Evolutionary conservation across 805 yeast genomes (phyloP).

Genomic region (Suhomyces kilbournensis): DNA sequence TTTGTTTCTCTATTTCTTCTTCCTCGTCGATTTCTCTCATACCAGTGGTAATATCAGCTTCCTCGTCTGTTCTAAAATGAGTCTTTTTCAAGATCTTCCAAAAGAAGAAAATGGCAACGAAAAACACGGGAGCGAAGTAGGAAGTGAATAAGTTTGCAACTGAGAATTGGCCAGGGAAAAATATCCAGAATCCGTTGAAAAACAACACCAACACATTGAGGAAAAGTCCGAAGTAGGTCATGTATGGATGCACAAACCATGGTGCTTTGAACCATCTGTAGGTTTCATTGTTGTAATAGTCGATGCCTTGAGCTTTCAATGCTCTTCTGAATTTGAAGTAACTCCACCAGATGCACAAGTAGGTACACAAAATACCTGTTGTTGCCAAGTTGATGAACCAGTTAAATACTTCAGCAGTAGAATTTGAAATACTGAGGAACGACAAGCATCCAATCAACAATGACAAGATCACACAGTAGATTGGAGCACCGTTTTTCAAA

Average conservation of each 20-base stretch:
- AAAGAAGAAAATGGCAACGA: constrained; percentile 45
- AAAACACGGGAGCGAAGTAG: constrained; percentile 42
- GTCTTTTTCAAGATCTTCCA: constrained; percentile 56
- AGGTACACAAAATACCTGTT: constrained; percentile 59
- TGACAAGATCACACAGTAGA: constrained; percentile 51
- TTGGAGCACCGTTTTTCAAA: constrained; percentile 67
- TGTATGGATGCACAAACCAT: constrained; percentile 60
- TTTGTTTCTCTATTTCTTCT: constrained; percentile 37
- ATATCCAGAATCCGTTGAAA: constrained; percentile 42
- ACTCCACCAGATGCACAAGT: constrained; percentile 57
- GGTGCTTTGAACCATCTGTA: constrained; percentile 38
- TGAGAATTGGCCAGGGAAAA: constrained; percentile 35
- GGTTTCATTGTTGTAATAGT: constrained; percentile 17
- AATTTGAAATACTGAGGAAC: constrained; percentile 43
- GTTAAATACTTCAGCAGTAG: constrained; percentile 60
- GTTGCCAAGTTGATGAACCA: constrained; percentile 76
- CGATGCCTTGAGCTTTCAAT: constrained; percentile 37
- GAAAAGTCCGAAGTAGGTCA: constrained; percentile 42
- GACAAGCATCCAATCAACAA: constrained; percentile 31
- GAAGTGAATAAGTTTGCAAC: constrained; percentile 36
- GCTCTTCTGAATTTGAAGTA: constrained; percentile 42
- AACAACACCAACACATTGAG: constrained; percentile 25
- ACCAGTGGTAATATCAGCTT: constrained; percentile 55
- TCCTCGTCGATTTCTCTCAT: constrained; percentile 58
- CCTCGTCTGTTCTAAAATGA: constrained; percentile 41